phyloP scores from a whole-genome alignment of 805 yeast species.

The Spathaspora girioi region DNA sequence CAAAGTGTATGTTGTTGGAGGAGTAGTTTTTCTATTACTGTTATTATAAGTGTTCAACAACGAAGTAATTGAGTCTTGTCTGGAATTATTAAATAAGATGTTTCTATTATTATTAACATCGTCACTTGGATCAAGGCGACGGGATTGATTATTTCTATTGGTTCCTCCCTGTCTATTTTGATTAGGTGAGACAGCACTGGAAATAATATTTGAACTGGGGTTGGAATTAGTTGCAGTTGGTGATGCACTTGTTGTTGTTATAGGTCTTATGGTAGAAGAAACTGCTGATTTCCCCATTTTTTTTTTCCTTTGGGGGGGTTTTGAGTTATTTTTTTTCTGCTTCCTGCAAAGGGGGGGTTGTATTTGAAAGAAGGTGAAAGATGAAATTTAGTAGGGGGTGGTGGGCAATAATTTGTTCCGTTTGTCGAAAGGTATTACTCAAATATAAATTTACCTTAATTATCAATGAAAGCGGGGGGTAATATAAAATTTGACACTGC shows the following conservation, averaged over 20 bases:
- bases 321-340: neutral
- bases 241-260: conserved; percentile 1
- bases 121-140: neutral
- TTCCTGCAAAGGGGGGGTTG: neutral
- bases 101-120: conserved; percentile 4
- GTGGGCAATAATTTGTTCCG: too few relatives aligned
- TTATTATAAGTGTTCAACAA: conserved; percentile 5
- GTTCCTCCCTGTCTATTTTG: neutral
- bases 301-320: neutral
- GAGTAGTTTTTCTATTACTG: neutral
- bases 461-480: too few relatives aligned
- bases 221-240: neutral
- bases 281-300: conserved; percentile 11
- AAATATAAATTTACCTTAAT: too few relatives aligned
- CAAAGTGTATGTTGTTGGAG: conserved; percentile 1
- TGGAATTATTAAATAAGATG: conserved; percentile 20
- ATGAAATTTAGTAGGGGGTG: too few relatives aligned
- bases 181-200: neutral
- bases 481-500: too few relatives aligned
- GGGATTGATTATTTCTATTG: too few relatives aligned
- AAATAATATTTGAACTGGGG: neutral
- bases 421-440: too few relatives aligned
- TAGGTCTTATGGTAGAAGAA: conserved; percentile 4
- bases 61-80: conserved; percentile 10
- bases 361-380: neutral